These are phyloP conservation scores for Chaetomidium leptoderma DNA, from an alignment of 495 filamentous ascomycete genomes.

Conservation along the genomic window DNA sequence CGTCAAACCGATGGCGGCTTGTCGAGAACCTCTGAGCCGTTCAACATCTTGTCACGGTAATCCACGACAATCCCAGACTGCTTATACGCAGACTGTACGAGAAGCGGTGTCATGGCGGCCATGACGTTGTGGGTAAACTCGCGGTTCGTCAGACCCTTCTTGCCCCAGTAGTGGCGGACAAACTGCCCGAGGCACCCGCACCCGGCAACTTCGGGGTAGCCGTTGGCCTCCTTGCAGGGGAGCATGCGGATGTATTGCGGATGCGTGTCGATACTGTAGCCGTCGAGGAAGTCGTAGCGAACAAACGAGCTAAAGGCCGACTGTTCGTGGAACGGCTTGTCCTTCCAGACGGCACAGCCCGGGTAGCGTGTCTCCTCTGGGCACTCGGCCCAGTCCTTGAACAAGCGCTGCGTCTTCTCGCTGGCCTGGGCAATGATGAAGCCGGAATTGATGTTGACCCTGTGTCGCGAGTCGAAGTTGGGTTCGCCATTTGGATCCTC, in stretches of 20 bases:
- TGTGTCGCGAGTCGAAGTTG: slow-evolving; percentile 21
- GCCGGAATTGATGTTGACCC: slow-evolving; percentile 30
- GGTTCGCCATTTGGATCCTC: slow-evolving; percentile 31
- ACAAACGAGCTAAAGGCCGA: slow-evolving; percentile 30
- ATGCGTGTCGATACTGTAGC: slow-evolving; percentile 24
- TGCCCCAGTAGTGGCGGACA: slow-evolving; percentile 31
- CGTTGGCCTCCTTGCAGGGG: slow-evolving; percentile 32
- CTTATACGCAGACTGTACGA: slow-evolving; percentile 22
- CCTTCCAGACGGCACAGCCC: slow-evolving; percentile 28
- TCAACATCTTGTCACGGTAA: slow-evolving; percentile 18
- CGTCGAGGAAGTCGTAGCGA: slow-evolving; percentile 31
- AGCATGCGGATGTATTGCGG: slow-evolving; percentile 23
- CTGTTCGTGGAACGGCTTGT: slow-evolving; percentile 29
- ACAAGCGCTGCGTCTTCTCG: slow-evolving; percentile 26
- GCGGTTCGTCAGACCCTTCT: slow-evolving; percentile 19
- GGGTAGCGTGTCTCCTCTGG: slow-evolving; percentile 27
- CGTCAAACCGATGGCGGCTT: background rate
- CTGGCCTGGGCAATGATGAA: slow-evolving; percentile 32
- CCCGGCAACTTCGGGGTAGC: slow-evolving; percentile 20
- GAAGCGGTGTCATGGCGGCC: slow-evolving; percentile 24
- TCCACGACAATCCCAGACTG: slow-evolving; percentile 17
- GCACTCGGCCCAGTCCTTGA: slow-evolving; percentile 33
- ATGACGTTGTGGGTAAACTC: slow-evolving; percentile 25
- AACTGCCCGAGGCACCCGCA: slow-evolving; percentile 26
- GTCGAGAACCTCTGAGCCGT: slow-evolving; percentile 19